These are phyloP conservation scores for Curvularia spicifera DNA, from an alignment of 2,329 filamentous ascomycete species.

Conservation along the genomic window DNA sequence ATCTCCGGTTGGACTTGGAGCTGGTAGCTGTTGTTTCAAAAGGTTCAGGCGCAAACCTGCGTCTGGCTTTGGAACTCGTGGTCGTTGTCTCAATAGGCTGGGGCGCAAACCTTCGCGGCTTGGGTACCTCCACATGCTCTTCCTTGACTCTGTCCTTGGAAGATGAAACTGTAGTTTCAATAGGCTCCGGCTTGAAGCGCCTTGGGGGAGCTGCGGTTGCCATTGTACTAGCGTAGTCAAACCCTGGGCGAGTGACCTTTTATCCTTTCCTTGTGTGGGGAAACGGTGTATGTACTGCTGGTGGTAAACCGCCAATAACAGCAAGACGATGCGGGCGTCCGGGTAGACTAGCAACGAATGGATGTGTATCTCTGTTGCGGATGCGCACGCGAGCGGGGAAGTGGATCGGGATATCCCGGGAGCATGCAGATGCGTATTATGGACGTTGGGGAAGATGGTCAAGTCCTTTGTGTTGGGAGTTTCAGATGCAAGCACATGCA, in stretches of 20 bases:
- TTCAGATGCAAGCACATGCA: constrained; percentile 13
- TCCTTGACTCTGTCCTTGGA: constrained; percentile 72
- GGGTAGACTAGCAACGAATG: constrained; percentile 30
- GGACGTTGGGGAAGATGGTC: constrained; percentile 6
- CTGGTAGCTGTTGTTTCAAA: constrained; percentile 49
- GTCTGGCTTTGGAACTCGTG: constrained; percentile 50
- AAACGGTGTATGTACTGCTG: constrained; percentile 24
- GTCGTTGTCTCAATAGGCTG: constrained; percentile 51
- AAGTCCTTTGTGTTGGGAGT: background rate
- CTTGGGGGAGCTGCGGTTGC: constrained; percentile 40
- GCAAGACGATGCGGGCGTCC: constrained; percentile 23
- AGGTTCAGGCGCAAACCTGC: constrained; percentile 44
- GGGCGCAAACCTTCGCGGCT: constrained; percentile 41
- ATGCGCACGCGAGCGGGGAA: constrained; percentile 37
- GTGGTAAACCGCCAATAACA: constrained; percentile 20
- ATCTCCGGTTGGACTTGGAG: constrained; percentile 57
- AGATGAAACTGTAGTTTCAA: constrained; percentile 45
- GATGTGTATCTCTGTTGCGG: constrained; percentile 26
- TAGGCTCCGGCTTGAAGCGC: constrained; percentile 49
- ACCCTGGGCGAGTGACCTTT: constrained; percentile 9
- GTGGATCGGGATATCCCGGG: constrained; percentile 29
- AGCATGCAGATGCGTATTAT: constrained; percentile 18
- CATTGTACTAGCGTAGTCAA: constrained; percentile 29
- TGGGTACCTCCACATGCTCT: constrained; percentile 39
- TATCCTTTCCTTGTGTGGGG: constrained; percentile 12